These are phyloP conservation scores for Leccinum sublutescens DNA, from an alignment of 768 basidiomycete species.

Conservation along the genomic window DNA sequence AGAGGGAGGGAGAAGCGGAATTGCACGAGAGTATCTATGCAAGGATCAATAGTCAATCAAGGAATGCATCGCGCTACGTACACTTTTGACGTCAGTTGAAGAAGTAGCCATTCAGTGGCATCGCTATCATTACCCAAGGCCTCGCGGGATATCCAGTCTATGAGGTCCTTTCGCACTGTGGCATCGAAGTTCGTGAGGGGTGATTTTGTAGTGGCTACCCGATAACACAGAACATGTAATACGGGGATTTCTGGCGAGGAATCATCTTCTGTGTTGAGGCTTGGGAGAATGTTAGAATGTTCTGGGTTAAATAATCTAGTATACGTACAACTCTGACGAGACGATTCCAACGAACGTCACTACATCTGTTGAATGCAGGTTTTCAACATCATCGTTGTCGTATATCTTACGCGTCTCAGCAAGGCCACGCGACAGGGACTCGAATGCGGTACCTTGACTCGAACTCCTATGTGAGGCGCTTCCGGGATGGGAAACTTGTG, in stretches of 20 bases:
- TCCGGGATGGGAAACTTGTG: constrained; percentile 67
- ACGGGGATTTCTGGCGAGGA: constrained; percentile 50
- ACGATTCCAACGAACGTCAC: constrained; percentile 74
- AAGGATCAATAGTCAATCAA: constrained; percentile 3
- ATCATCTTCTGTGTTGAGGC: constrained; percentile 38
- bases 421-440: neutral
- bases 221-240: constrained; percentile 62
- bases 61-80: constrained; percentile 36
- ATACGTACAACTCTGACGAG: constrained; percentile 59
- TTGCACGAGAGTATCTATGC: constrained; percentile 61
- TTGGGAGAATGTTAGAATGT: constrained; percentile 30
- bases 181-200: constrained; percentile 9
- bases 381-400: constrained; percentile 41
- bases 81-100: constrained; percentile 61
- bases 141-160: constrained; percentile 72
- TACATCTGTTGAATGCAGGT: constrained; percentile 60
- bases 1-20: constrained; percentile 65
- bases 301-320: neutral
- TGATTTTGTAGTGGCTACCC: constrained; percentile 1
- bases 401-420: constrained; percentile 50
- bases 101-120: constrained; percentile 74
- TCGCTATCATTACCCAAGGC: constrained; percentile 64
- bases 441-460: constrained; percentile 55
- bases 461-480: constrained; percentile 60
- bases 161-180: constrained; percentile 49